Evolutionary conservation across 2,329 filamentous ascomycete genomes (phyloP).

Genomic region (Aspergillus aculeatus): DNA sequence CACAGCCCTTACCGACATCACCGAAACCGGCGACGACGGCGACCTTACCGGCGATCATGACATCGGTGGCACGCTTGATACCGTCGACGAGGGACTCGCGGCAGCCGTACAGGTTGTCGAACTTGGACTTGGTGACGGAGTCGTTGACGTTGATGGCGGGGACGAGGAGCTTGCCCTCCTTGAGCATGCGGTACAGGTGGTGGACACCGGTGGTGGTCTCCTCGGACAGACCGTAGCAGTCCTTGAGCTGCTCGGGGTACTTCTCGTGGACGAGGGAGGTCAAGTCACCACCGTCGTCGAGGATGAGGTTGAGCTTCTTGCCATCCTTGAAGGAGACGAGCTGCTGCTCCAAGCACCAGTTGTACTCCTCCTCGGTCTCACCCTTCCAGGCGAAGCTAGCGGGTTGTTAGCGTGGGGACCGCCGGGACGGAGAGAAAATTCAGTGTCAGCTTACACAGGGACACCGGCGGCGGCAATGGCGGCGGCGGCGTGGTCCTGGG

Average conservation of each 20-base stretch:
- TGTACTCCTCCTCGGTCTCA: conserved; percentile 99
- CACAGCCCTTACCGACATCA: conserved; percentile 99
- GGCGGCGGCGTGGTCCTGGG: conserved; percentile 95
- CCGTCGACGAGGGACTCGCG: conserved; percentile 97
- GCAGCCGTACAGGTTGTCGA: conserved; percentile 99
- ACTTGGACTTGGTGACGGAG: conserved; percentile 99
- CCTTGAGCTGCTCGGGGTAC: conserved; percentile 97
- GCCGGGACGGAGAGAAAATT: neutral
- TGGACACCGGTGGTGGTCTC: conserved; percentile 99
- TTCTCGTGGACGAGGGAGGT: conserved; percentile 95
- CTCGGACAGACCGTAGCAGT: conserved; percentile 97
- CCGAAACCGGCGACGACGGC: conserved; percentile 96
- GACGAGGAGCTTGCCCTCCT: conserved; percentile 82
- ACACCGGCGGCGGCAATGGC: conserved; percentile 93
- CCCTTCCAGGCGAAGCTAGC: conserved; percentile 70
- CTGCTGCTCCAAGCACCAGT: conserved; percentile 99
- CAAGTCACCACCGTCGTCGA: conserved; percentile 97
- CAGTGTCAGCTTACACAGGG: conserved; percentile 63
- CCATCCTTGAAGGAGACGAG: conserved; percentile 93
- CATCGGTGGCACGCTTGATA: conserved; percentile 99
- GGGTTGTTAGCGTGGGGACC: neutral
- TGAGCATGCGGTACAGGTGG: conserved; percentile 98
- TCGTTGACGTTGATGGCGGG: conserved; percentile 99
- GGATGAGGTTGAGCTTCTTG: conserved; percentile 97
- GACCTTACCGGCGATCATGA: conserved; percentile 99